A percentile compares a stretch with the other conserved stretches of the same genome.
phyloP scores from a whole-genome alignment of 129 eudicot species.

The Deinandra increscens region DNA sequence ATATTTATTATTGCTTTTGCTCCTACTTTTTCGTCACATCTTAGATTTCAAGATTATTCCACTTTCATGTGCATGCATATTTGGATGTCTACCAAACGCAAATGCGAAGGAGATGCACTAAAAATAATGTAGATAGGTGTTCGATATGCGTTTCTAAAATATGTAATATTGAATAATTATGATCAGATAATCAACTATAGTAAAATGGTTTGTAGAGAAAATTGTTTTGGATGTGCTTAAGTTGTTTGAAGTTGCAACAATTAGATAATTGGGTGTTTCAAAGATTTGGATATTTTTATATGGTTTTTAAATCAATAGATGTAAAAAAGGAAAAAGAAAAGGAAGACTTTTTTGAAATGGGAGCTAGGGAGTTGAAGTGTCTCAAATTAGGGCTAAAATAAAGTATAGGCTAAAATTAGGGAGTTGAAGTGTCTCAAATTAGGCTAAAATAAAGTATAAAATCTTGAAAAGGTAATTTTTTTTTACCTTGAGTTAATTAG shows the following conservation, averaged over 20 bases:
- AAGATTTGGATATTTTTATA: neutral
- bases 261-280: neutral
- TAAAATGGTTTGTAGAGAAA: slow-evolving; percentile 2
- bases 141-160: neutral
- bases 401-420: no score
- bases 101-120: neutral
- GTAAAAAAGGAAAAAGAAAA: neutral
- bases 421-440: neutral
- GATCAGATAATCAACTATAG: neutral
- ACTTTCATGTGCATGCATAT: neutral
- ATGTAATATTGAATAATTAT: neutral
- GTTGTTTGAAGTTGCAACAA: neutral
- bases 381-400: neutral
- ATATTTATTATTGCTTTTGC: neutral
- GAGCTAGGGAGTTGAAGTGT: neutral
- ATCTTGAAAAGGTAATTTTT: no score
- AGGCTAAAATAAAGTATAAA: neutral
- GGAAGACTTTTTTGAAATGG: neutral
- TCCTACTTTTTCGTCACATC: neutral
- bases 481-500: neutral
- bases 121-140: neutral
- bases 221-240: neutral
- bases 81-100: neutral
- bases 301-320: neutral
- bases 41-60: neutral